Percentiles rank a stretch among this genome's conserved stretches.
These are phyloP conservation scores for Tolypocladium pustulatum DNA, from an alignment of 2,329 filamentous ascomycete species.

Conservation along the genomic window DNA sequence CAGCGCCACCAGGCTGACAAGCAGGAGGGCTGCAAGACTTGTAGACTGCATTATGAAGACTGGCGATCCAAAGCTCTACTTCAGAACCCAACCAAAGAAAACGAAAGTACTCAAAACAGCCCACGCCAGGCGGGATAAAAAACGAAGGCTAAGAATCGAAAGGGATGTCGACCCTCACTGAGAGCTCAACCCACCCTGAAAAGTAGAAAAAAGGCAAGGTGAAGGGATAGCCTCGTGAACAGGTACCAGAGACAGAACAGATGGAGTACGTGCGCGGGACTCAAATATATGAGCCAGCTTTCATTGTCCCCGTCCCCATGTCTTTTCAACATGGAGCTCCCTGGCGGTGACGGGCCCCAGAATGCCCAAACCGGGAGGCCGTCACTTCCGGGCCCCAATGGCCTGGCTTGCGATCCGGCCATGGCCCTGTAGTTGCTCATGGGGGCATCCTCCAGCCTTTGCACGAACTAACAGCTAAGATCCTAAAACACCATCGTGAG, in stretches of 20 bases:
- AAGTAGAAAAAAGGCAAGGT: not conserved
- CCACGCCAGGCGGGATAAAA: not conserved
- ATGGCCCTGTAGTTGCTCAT: not conserved
- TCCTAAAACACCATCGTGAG: not conserved
- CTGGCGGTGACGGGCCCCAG: not conserved
- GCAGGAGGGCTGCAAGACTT: slow-evolving; percentile 14
- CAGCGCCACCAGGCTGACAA: slow-evolving; percentile 37
- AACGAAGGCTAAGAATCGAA: not conserved
- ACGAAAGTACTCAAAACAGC: not conserved
- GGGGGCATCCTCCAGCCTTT: not conserved
- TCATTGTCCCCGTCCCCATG: not conserved
- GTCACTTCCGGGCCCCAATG: not conserved
- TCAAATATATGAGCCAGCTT: not conserved
- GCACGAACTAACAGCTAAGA: not conserved
- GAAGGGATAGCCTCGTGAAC: not conserved
- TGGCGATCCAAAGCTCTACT: not conserved
- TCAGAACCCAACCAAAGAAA: not conserved
- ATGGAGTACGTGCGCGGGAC: not conserved
- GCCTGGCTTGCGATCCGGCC: not conserved
- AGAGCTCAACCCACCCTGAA: not conserved
- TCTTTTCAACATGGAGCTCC: not conserved
- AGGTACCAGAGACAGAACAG: not conserved
- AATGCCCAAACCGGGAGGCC: not conserved
- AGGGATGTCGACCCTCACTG: not conserved
- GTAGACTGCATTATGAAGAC: slow-evolving; percentile 6